Evolutionary conservation across 371 early-diverging fungal genomes (phyloP).

Genomic region (Mucor lusitanicus): DNA sequence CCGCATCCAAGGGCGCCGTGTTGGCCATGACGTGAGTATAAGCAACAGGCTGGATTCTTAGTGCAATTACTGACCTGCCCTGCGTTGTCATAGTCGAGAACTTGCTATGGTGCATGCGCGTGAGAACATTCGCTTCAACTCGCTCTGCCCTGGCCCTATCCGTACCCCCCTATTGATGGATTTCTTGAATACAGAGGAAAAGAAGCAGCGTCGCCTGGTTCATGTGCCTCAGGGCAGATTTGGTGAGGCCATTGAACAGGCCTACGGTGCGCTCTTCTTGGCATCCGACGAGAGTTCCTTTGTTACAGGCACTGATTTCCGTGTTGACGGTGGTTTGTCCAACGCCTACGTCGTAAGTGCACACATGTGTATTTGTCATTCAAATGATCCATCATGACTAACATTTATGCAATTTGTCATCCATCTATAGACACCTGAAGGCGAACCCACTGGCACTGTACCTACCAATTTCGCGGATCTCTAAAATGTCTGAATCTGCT

Average conservation of each 20-base stretch:
- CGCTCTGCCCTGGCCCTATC: slow-evolving; percentile 89
- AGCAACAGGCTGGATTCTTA: no score
- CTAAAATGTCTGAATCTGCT: no score
- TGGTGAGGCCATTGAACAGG: slow-evolving; percentile 90
- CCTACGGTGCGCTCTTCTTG: slow-evolving; percentile 80
- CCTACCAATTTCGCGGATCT: slow-evolving; percentile 40
- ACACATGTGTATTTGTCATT: background rate
- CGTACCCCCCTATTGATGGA: slow-evolving; percentile 85
- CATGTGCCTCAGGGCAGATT: slow-evolving; percentile 90
- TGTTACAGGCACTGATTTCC: slow-evolving; percentile 85
- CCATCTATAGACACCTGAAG: slow-evolving; percentile 50
- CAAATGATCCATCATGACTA: background rate
- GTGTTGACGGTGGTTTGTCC: slow-evolving; percentile 84
- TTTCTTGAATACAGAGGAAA: slow-evolving; percentile 83
- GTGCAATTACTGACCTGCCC: no score
- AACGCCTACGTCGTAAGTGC: slow-evolving; percentile 70
- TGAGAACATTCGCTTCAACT: slow-evolving; percentile 87
- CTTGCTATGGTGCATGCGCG: slow-evolving; percentile 87
- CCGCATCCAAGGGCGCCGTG: slow-evolving; percentile 90
- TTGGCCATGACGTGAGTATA: slow-evolving; percentile 76
- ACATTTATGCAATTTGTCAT: slow-evolving; percentile 3
- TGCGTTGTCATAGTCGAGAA: slow-evolving; percentile 70
- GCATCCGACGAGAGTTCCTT: slow-evolving; percentile 83
- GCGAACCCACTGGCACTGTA: slow-evolving; percentile 43
- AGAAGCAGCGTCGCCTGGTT: slow-evolving; percentile 80